Conservation (phyloP, 129 eudicot genomes). For the Erigeron canadensis region DNA sequence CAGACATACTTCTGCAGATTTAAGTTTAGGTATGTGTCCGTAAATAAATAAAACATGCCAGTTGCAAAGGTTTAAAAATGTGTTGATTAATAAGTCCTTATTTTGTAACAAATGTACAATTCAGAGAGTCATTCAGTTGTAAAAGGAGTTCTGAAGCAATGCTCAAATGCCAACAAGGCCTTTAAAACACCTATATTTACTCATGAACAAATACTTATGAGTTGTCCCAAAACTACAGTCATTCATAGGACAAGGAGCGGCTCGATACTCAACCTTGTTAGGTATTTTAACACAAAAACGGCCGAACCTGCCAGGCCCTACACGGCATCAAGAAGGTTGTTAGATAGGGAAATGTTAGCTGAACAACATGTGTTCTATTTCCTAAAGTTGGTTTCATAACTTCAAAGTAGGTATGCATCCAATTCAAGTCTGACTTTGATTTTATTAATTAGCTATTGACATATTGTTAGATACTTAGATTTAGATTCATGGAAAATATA, state of each 20-base stretch:
- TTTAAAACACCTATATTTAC: no score
- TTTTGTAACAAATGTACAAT: background rate
- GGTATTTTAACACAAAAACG: background rate
- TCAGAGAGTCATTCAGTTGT: background rate
- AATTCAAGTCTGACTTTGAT: conserved; percentile 20
- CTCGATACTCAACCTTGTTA: background rate
- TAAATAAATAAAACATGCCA: background rate
- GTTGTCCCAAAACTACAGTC: background rate
- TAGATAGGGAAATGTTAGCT: conserved; percentile 3
- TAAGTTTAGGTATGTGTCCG: background rate
- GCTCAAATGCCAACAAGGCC: no score
- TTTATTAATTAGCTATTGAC: background rate
- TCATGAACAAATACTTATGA: background rate
- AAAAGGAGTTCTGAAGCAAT: background rate
- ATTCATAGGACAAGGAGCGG: conserved; percentile 1
- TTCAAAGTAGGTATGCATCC: conserved; percentile 14
- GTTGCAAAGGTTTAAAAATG: background rate
- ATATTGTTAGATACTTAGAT: no score
- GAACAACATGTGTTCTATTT: background rate
- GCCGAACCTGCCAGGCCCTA: background rate
- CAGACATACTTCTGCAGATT: no score
- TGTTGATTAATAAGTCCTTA: background rate
- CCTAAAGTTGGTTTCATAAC: background rate
- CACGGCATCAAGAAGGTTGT: no score
- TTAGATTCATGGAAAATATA: background rate